Percentiles rank a stretch among this genome's conserved stretches.
Evolutionary conservation across 192 early-diverging fungal genomes (phyloP).

Genomic region (Umbelopsis sp.): DNA sequence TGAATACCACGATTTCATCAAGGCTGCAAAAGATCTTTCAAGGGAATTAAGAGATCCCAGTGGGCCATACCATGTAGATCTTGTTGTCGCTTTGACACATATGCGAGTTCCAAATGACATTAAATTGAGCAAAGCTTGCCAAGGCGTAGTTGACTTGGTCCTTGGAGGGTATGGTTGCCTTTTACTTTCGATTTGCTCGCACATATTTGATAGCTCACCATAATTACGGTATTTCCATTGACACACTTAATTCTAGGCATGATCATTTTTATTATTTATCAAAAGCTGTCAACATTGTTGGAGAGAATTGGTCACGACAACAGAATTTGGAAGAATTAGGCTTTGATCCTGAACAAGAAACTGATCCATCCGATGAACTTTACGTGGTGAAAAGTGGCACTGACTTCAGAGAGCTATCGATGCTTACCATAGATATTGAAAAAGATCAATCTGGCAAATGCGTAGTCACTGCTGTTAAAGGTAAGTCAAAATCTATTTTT

Average conservation of each 20-base stretch:
- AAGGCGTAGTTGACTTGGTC: slow-evolving; percentile 64
- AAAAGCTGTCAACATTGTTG: slow-evolving; percentile 48
- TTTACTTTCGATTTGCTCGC: background rate
- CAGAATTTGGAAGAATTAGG: slow-evolving; percentile 39
- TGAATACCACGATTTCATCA: slow-evolving; percentile 61
- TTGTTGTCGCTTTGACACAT: slow-evolving; percentile 75
- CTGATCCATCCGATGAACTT: slow-evolving; percentile 25
- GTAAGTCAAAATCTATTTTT: slow-evolving; percentile 25
- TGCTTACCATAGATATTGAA: slow-evolving; percentile 45
- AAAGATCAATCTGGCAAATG: slow-evolving; percentile 33
- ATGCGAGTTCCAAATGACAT: slow-evolving; percentile 74
- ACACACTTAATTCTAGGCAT: slow-evolving; percentile 42
- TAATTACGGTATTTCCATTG: background rate
- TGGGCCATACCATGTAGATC: slow-evolving; percentile 52
- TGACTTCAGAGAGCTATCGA: slow-evolving; percentile 66
- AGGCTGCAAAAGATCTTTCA: slow-evolving; percentile 46
- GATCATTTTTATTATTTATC: slow-evolving; percentile 72
- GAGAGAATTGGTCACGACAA: slow-evolving; percentile 41
- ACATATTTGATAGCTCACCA: background rate
- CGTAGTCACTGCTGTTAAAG: slow-evolving; percentile 29
- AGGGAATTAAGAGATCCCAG: slow-evolving; percentile 38
- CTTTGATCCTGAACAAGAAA: slow-evolving; percentile 41
- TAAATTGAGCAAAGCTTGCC: slow-evolving; percentile 50
- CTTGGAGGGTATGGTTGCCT: slow-evolving; percentile 58
- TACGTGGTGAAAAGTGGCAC: slow-evolving; percentile 70